Evolutionary conservation across 768 basidiomycete species (phyloP), one percentile per base, ranked within the genome.

Genomic region (Thelephora ganbajun): DNA sequence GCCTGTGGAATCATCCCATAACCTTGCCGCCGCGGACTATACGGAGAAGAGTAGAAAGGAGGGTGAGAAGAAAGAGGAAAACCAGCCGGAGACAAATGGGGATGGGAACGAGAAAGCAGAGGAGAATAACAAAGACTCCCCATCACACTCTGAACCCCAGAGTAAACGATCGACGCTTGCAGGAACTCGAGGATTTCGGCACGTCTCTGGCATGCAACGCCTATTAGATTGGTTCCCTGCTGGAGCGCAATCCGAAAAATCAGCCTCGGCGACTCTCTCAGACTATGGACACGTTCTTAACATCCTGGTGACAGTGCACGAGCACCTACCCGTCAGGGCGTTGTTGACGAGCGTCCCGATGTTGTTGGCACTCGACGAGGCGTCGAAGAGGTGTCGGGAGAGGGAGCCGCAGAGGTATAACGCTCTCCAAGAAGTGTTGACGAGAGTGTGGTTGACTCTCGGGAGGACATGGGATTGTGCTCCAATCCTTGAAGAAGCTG

Each of bases 331-430:
- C 1, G 64, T 82, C 22, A 76, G 82, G 36, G 83, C 79, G 2
- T 55, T 94, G 35, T 63, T 91, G 14, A 77, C 79, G 2, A 86
- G 89, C 18, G 64, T 88, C 33, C 91, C 92, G 4, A 91, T 96
- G 87, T 62, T 96, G 22, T 59, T 88, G n/a, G 79, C 85, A 1
- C 61, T 94, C 44, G 76, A 86, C 48, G 61, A 56, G 6, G 74
- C 74, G 9, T 65, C 74, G 3, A 16, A 41, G 22, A 14, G 39
- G 18, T 18, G 14, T 41, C 22, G 16, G 18, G 39, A 22, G 14
- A 14, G 7, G 22, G 67, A 68, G n/a, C 57, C 63, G 18, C 67
- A 67, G 52, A 76, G 77, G 50, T 65, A 69, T 20, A 66, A 61
- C 48, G 73, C 71, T 3, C 70, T 91, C 35, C 77, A 72, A 51